These are phyloP conservation scores for Ceratocystis harringtonii DNA, from an alignment of 2,329 filamentous ascomycete genomes.

Conservation along the genomic window DNA sequence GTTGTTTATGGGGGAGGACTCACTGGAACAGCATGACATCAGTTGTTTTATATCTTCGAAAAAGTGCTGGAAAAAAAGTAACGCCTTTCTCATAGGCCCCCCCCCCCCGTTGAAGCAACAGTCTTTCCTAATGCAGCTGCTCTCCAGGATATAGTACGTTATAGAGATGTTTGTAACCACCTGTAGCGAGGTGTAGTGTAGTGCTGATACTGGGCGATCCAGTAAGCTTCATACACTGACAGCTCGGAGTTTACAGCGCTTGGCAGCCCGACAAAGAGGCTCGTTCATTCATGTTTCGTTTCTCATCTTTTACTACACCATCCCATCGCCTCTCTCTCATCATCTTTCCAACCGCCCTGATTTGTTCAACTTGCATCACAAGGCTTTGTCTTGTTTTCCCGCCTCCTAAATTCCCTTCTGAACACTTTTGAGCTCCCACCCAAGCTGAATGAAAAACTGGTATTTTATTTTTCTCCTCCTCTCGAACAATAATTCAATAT, in stretches of 20 bases:
- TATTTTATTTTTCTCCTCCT: not conserved
- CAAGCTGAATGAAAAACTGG: not conserved
- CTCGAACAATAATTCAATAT: not conserved
- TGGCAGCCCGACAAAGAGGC: not conserved
- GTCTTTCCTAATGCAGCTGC: not conserved
- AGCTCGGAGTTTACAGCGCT: not conserved
- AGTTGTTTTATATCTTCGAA: too few species aligned
- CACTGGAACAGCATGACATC: not conserved
- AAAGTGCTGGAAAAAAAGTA: too few species aligned
- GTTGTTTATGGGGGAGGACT: not conserved
- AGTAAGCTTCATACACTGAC: not conserved
- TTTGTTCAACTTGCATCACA: not conserved
- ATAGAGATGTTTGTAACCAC: not conserved
- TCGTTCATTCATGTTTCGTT: not conserved
- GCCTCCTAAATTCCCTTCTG: not conserved
- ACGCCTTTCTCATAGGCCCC: not conserved
- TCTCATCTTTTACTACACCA: not conserved
- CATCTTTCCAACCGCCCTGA: not conserved
- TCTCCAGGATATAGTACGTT: not conserved
- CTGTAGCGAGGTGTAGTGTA: not conserved
- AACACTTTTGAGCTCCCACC: not conserved
- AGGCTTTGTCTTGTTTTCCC: slow-evolving; percentile 1
- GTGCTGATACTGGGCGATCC: not conserved
- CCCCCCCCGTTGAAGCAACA: not conserved
- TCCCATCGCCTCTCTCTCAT: not conserved